Percentiles rank a stretch among this genome's conserved stretches.
Evolutionary conservation across 139 green algal species (phyloP).

Genomic region (Zygnema circumcarinatum): DNA sequence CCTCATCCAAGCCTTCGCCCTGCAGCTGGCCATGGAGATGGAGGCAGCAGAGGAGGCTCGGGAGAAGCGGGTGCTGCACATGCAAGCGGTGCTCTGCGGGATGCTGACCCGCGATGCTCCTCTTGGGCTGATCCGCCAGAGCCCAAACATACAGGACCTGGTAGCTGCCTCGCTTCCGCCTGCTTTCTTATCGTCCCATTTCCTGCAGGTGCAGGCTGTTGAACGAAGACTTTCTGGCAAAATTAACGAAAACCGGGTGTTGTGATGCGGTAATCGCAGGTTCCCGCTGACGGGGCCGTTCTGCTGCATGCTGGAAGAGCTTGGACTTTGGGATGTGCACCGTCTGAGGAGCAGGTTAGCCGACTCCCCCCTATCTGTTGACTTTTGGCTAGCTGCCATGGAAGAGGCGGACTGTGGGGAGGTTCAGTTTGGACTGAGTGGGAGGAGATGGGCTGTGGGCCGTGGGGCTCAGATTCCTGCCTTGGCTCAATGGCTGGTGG

Average conservation of each 20-base stretch:
- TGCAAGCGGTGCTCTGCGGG: constrained; percentile 45
- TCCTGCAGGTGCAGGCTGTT: too few relatives aligned
- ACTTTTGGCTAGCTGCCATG: too few relatives aligned
- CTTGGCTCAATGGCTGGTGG: constrained; percentile 8
- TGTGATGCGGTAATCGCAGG: too few relatives aligned
- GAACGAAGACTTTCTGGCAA: too few relatives aligned
- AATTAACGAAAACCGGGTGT: too few relatives aligned
- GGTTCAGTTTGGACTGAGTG: too few relatives aligned
- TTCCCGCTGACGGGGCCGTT: constrained; percentile 40
- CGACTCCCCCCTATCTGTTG: neutral
- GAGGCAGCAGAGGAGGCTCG: constrained; percentile 20
- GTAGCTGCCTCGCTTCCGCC: neutral
- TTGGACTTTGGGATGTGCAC: constrained; percentile 8
- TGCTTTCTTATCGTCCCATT: neutral
- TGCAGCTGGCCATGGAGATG: constrained; percentile 40
- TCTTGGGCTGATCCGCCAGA: constrained; percentile 41
- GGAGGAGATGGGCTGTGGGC: too few relatives aligned
- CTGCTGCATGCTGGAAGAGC: constrained; percentile 33
- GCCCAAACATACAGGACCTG: constrained; percentile 48
- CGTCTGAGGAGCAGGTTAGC: constrained; percentile 31
- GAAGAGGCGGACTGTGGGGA: too few relatives aligned
- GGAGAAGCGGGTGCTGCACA: constrained; percentile 43
- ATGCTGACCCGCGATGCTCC: constrained; percentile 54
- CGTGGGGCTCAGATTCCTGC: neutral
- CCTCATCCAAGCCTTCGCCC: constrained; percentile 45